These are phyloP conservation scores for Crucibulum parvulum DNA, from an alignment of 1,284 basidiomycete species.

Conservation along the genomic window DNA sequence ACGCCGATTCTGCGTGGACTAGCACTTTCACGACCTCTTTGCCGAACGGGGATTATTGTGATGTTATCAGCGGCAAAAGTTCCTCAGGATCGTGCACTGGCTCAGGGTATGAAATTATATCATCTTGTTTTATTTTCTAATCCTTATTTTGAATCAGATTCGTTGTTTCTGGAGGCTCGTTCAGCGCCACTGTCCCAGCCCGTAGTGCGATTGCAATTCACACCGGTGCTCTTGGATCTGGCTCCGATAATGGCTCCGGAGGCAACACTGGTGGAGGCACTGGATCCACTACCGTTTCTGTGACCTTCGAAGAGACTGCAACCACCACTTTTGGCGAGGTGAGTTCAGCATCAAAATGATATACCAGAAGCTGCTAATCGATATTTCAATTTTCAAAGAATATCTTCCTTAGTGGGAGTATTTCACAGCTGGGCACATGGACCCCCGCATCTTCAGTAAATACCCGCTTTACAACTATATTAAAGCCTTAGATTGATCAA, in stretches of 20 bases:
- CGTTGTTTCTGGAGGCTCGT: conserved; percentile 57
- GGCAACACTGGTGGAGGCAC: conserved; percentile 11
- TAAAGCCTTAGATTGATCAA: not conserved
- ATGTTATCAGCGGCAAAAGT: conserved; percentile 59
- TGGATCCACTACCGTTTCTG: conserved; percentile 36
- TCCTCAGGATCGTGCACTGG: conserved; percentile 55
- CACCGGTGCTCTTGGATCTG: conserved; percentile 42
- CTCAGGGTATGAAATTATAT: conserved; percentile 44
- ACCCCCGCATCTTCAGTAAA: conserved; percentile 51
- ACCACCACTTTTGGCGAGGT: conserved; percentile 66
- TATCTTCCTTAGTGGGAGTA: conserved; percentile 63
- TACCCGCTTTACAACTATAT: not conserved
- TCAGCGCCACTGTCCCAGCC: conserved; percentile 58
- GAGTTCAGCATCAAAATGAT: conserved; percentile 4
- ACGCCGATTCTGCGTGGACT: conserved; percentile 60
- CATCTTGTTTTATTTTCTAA: not conserved
- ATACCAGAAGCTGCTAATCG: not conserved
- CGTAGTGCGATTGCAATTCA: conserved; percentile 68
- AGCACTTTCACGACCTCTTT: conserved; percentile 61
- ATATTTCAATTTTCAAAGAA: conserved; percentile 43
- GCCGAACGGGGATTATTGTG: conserved; percentile 65
- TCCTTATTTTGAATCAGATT: conserved; percentile 39
- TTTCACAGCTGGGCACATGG: conserved; percentile 62
- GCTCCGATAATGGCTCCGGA: conserved; percentile 15
- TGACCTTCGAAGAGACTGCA: conserved; percentile 60